Evolutionary conservation across 208 protist species (phyloP).

Genomic region (Wallacemonas sp.): DNA sequence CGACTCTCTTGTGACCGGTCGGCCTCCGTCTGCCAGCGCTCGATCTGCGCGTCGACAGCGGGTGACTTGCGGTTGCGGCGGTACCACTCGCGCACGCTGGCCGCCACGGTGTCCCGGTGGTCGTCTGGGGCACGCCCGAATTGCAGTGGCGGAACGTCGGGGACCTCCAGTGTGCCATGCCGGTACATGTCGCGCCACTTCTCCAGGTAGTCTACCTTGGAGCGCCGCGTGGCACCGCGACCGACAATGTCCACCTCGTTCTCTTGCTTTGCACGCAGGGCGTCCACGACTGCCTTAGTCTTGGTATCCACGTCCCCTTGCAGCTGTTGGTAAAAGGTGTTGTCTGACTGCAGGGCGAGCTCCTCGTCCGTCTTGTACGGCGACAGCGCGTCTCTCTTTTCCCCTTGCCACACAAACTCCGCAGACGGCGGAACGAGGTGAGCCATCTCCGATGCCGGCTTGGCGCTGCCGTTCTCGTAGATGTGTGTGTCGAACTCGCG

Average conservation of each 20-base stretch:
- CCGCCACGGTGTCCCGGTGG: constrained; percentile 69
- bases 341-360: constrained; percentile 82
- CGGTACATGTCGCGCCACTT: constrained; percentile 93
- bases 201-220: constrained; percentile 90
- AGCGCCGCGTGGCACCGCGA: constrained; percentile 62
- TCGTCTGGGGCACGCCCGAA: constrained; percentile 80
- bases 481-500: constrained; percentile 59
- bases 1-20: constrained; percentile 36
- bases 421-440: constrained; percentile 56
- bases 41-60: constrained; percentile 41
- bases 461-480: constrained; percentile 68
- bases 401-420: constrained; percentile 82
- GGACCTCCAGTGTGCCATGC: constrained; percentile 85
- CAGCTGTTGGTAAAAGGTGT: constrained; percentile 75
- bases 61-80: constrained; percentile 54
- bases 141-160: constrained; percentile 61
- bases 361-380: constrained; percentile 89
- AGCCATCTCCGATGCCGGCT: constrained; percentile 75
- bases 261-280: constrained; percentile 61
- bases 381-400: constrained; percentile 64
- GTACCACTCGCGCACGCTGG: constrained; percentile 81
- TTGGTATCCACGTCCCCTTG: constrained; percentile 46
- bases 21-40: constrained; percentile 46
- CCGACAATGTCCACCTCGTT: constrained; percentile 46
- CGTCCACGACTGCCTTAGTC: constrained; percentile 55